Conservation (phyloP, 257 asterid genomes). For the Primulina huaijiensis region DNA sequence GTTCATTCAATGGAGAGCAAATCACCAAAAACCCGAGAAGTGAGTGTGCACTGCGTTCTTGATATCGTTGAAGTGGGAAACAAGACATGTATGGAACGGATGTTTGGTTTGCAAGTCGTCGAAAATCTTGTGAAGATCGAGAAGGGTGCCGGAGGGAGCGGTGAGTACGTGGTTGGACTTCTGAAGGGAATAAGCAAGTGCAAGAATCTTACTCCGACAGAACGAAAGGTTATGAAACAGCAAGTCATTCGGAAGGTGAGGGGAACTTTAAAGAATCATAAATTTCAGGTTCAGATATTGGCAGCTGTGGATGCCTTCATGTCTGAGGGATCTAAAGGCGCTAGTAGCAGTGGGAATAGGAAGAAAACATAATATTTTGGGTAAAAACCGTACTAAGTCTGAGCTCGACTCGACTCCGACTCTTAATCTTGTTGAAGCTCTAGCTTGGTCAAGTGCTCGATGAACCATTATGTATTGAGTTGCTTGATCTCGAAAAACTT, state of each 20-base stretch:
- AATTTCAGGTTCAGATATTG: conserved; percentile 21
- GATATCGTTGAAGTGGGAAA: conserved; percentile 34
- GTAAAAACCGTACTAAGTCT: background rate
- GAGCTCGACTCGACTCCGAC: background rate
- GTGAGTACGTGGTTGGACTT: conserved; percentile 26
- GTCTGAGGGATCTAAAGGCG: conserved; percentile 31
- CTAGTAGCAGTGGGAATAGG: conserved; percentile 21
- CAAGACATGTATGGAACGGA: conserved; percentile 25
- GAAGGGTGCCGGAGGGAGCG: conserved; percentile 27
- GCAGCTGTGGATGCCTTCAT: conserved; percentile 29
- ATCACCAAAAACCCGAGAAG: conserved; percentile 31
- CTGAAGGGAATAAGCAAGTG: conserved; percentile 38
- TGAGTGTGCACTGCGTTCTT: conserved; percentile 29
- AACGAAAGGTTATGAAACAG: conserved; percentile 38
- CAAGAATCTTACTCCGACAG: conserved; percentile 29
- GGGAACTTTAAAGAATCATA: conserved; percentile 28
- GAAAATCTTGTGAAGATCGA: conserved; percentile 32
- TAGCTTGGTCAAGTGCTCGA: background rate
- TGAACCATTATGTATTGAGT: too few relatives aligned
- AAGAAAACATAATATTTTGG: conserved; percentile 16
- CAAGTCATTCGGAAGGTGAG: conserved; percentile 32
- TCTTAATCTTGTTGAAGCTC: background rate
- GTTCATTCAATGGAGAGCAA: conserved; percentile 29
- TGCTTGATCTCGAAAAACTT: too few relatives aligned
- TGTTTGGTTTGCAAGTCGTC: conserved; percentile 26